A percentile compares a stretch with the other conserved stretches of the same genome.
phyloP scores from a whole-genome alignment of 1,284 basidiomycete genomes.

The Fereydounia khargensis region DNA sequence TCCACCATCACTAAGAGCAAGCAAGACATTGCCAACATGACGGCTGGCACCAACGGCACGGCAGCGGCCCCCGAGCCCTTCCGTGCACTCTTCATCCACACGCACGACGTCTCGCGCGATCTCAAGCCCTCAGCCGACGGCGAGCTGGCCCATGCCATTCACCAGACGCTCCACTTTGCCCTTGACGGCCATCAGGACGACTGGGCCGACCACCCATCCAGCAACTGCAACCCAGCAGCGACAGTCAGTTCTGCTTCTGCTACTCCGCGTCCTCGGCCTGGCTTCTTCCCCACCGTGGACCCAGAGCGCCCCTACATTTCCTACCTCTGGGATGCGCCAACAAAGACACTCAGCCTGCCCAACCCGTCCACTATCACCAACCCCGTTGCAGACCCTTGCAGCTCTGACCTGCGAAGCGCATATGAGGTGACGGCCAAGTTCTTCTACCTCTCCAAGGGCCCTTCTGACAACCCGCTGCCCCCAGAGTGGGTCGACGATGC shows the following conservation, averaged over 20 bases:
- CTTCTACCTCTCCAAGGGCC: conserved; percentile 42
- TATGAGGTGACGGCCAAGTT: conserved; percentile 52
- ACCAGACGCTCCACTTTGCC: conserved; percentile 49
- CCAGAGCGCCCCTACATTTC: conserved; percentile 37
- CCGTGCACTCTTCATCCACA: conserved; percentile 39
- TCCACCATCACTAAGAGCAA: too few relatives aligned
- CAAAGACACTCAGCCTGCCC: conserved; percentile 26
- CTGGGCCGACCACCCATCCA: conserved; percentile 15
- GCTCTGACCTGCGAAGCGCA: conserved; percentile 26
- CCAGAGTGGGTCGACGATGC: conserved; percentile 32
- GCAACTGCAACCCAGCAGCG: conserved; percentile 3
- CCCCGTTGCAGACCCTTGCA: conserved; percentile 38
- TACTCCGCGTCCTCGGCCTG: conserved; percentile 4
- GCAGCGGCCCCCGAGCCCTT: conserved; percentile 2
- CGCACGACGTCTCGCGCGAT: conserved; percentile 41
- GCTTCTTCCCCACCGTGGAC: conserved; percentile 34
- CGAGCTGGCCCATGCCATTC: conserved; percentile 46
- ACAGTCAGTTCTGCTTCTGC: background rate
- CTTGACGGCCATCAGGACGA: conserved; percentile 47
- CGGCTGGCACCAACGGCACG: too few relatives aligned
- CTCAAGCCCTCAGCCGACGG: conserved; percentile 47
- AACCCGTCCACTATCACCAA: conserved; percentile 40
- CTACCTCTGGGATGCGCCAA: conserved; percentile 22
- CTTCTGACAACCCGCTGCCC: background rate
- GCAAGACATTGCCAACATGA: too few relatives aligned